Evolutionary conservation across 805 yeast species (phyloP), one percentile per base, ranked within the genome.

Genomic region (Candida adriatica): DNA sequence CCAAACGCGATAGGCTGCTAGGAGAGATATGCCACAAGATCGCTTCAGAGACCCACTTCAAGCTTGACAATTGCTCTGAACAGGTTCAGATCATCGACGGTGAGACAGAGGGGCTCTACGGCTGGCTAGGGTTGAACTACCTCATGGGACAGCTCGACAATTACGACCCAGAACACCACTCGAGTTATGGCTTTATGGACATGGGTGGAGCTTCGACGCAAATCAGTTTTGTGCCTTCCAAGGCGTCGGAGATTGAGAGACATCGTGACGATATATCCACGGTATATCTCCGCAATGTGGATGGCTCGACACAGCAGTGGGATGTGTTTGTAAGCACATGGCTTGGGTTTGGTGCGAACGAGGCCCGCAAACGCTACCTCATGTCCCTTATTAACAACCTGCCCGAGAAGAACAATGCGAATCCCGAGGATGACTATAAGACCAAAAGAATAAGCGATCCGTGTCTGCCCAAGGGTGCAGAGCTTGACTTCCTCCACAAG

Each of bases 191-290:
- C 5, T 90, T 92, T 47, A 81, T 92, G 90, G 98, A 92, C 56
- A 92, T 92, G 98, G 98, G 98, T 11, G 98, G 98, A 10, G 98
- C 98, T 0, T 86, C 96, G 2, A 86, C 96, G 0, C 98, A 92
- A 52, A 73, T 92, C 15, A 95, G 97, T 7, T 92, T 88, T 66
- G 87, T 83, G 7, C 96, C 96, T 0, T 69, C 76, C 4, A 66
- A 69, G 24, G 41, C 48, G 4, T 62, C 68, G n/a, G 87, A 85
- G 39, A 56, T 80, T 6, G 58, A 53, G 16, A 69, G 68, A 40
- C 94, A 86, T 53, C 53, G 59, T 25, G 88, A 88, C 33, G 95
- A 87, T 53, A 66, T 88, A 33, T 73, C 79, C 18, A 67, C 64
- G 2, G 71, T 92, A 2, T 64, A 68, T 11, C 59, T 92, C 35